Evolutionary conservation across 2,329 filamentous ascomycete species (phyloP).

Genomic region (Penicillium sp.): DNA sequence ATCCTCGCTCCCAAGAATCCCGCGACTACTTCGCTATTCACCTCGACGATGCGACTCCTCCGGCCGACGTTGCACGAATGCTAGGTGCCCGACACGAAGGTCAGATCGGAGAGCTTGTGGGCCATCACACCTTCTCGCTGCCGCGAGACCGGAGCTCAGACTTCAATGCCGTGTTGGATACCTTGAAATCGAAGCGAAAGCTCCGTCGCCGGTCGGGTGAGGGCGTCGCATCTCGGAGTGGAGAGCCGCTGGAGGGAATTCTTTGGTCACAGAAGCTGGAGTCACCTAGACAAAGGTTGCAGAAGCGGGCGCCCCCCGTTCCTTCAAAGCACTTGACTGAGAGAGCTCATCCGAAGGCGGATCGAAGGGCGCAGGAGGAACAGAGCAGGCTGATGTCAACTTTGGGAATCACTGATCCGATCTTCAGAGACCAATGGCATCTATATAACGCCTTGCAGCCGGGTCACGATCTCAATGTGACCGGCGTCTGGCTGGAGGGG

Average conservation of each 20-base stretch:
- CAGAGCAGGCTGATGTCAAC: conserved; percentile 67
- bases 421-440: conserved; percentile 96
- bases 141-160: conserved; percentile 62
- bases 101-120: conserved; percentile 74
- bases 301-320: conserved; percentile 60
- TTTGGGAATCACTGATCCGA: conserved; percentile 84
- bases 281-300: conserved; percentile 61
- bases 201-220: conserved; percentile 59
- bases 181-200: conserved; percentile 63
- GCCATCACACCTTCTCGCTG: conserved; percentile 87
- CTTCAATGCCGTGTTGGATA: conserved; percentile 58
- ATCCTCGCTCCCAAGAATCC: conserved; percentile 73
- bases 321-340: conserved; percentile 27
- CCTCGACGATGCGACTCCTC: conserved; percentile 69
- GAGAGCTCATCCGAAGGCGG: conserved; percentile 48
- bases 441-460: conserved; percentile 79
- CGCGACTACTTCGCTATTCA: conserved; percentile 96
- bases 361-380: conserved; percentile 59
- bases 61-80: conserved; percentile 69
- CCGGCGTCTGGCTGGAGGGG: conserved; percentile 86
- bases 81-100: conserved; percentile 84
- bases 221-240: conserved; percentile 23
- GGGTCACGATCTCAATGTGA: conserved; percentile 96
- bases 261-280: conserved; percentile 80
- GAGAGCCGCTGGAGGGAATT: conserved; percentile 72